Evolutionary conservation across 1,284 basidiomycete genomes (phyloP).

Genomic region (Puccinia hordei): DNA sequence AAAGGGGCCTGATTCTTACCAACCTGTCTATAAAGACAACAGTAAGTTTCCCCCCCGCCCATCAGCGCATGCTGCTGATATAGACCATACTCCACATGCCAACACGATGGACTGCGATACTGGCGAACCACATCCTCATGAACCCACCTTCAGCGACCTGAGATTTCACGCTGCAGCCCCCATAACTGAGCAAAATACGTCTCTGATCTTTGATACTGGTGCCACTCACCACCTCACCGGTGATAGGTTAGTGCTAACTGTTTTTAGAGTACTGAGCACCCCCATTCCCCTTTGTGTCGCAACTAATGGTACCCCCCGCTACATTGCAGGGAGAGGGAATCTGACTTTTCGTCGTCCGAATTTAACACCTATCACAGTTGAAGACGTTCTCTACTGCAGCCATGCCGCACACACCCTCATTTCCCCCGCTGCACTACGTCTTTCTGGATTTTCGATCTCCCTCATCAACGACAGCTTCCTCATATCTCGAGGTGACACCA

Average conservation of each 20-base stretch:
- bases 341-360: not conserved
- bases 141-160: no score
- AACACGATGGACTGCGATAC: no score
- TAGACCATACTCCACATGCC: no score
- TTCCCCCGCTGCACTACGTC: not conserved
- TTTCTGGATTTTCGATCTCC: not conserved
- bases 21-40: no score
- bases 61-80: no score
- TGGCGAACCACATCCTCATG: no score
- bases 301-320: not conserved
- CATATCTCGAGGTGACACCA: no score
- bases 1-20: no score
- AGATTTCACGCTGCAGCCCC: no score
- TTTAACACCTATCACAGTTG: not conserved
- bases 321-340: not conserved
- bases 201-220: conserved; percentile 4
- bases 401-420: not conserved
- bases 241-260: not conserved
- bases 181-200: no score
- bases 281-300: not conserved
- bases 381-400: not conserved
- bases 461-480: not conserved
- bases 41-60: no score
- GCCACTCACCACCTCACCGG: not conserved
- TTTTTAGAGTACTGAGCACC: not conserved